These are phyloP conservation scores for Lactarius indigo DNA, from an alignment of 768 basidiomycete species.

Conservation along the genomic window DNA sequence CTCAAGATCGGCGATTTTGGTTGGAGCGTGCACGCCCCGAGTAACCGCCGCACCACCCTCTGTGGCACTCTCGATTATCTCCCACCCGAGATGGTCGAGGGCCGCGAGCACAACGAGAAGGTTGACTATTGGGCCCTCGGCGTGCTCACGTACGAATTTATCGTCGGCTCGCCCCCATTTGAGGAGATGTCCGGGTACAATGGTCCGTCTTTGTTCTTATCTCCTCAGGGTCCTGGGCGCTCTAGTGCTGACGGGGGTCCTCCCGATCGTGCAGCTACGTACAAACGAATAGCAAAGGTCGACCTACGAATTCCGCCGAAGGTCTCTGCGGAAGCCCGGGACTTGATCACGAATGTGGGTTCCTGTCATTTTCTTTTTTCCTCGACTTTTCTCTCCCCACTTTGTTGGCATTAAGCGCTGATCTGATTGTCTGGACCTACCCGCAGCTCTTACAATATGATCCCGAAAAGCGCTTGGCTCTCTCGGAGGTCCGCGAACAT, in stretches of 20 bases:
- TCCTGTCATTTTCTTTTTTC: not conserved
- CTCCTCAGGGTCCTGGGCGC: conserved; percentile 3
- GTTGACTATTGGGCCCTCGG: conserved; percentile 98
- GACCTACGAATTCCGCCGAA: conserved; percentile 54
- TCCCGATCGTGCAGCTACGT: conserved; percentile 59
- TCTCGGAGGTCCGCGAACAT: conserved; percentile 42
- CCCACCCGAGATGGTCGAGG: conserved; percentile 98
- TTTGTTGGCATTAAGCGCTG: conserved; percentile 12
- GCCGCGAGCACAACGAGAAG: conserved; percentile 80
- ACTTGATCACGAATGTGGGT: conserved; percentile 43
- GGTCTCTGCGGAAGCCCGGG: conserved; percentile 43
- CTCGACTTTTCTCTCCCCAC: not conserved
- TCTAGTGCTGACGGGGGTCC: conserved; percentile 17
- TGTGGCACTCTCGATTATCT: conserved; percentile 97
- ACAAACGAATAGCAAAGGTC: conserved; percentile 84
- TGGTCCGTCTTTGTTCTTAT: conserved; percentile 45
- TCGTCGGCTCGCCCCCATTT: conserved; percentile 80
- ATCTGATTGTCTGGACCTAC: not conserved
- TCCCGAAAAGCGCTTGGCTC: conserved; percentile 42
- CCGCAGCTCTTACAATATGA: conserved; percentile 68
- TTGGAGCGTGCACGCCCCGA: conserved; percentile 96
- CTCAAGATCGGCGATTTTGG: conserved; percentile 98
- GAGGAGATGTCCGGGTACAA: conserved; percentile 78
- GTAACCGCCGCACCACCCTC: conserved; percentile 82
- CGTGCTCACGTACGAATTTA: conserved; percentile 93